Conservation (phyloP, 1,284 basidiomycete species). For the Ganoderma sp. region DNA sequence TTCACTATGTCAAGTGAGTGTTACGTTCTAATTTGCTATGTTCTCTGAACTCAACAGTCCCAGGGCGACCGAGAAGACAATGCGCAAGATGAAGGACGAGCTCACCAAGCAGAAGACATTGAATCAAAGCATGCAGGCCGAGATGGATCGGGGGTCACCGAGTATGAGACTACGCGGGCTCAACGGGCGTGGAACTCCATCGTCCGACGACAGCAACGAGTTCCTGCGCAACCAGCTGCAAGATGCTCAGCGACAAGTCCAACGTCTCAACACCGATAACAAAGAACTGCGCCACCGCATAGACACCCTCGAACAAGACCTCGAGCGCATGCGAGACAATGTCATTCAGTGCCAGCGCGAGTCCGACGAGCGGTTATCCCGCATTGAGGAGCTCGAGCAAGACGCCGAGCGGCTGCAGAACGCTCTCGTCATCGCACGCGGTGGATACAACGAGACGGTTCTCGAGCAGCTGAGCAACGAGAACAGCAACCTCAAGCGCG, state of each 20-base stretch:
- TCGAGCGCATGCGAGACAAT: constrained; percentile 75
- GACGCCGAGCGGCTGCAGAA: constrained; percentile 82
- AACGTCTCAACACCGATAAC: constrained; percentile 72
- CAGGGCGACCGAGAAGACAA: constrained; percentile 98
- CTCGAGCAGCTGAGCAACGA: constrained; percentile 80
- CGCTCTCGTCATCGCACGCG: constrained; percentile 76
- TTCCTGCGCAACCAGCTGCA: constrained; percentile 68
- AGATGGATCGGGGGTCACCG: constrained; percentile 77
- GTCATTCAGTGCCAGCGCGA: constrained; percentile 75
- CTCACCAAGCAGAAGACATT: constrained; percentile 86
- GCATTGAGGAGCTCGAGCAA: constrained; percentile 78
- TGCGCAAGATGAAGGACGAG: constrained; percentile 96
- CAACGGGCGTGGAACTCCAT: constrained; percentile 84
- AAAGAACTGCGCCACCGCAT: constrained; percentile 79
- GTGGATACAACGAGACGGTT: constrained; percentile 71
- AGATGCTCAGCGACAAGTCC: constrained; percentile 75
- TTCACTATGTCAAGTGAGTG: constrained; percentile 88
- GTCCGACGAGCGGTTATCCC: constrained; percentile 75
- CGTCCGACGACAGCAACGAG: constrained; percentile 72
- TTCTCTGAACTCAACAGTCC: constrained; percentile 34
- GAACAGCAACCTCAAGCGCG: constrained; percentile 76
- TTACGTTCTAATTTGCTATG: constrained; percentile 8
- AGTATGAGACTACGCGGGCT: constrained; percentile 62
- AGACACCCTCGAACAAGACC: constrained; percentile 75
- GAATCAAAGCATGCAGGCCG: constrained; percentile 79